Evolutionary conservation across 345 rosid species (phyloP), one percentile per base, ranked within the genome.

Genomic region (Salix udensis): DNA sequence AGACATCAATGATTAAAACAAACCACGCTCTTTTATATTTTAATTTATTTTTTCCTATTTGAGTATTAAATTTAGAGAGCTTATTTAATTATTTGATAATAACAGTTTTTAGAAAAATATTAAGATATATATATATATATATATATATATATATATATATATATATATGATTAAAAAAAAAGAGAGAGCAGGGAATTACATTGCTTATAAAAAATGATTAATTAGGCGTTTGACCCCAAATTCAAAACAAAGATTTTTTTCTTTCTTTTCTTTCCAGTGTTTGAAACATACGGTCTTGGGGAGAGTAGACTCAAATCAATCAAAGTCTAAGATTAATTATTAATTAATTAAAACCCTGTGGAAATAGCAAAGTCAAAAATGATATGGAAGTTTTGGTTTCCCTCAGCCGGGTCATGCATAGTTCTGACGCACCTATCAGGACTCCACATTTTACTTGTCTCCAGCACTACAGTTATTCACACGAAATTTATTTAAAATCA

Each of bases 321-420:
- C 62, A 58, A 55, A 58, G 62, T 8, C 28, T 23, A 58, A 3
- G 23, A 23, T 11, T 58, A 58, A 58, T 58, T 58, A 10, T 10
- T 23, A n/a, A 10, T 58, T 55, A n/a, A 55, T 55, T 58, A 58
- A 66, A 34, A 37, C 19, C 7, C 48, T 12, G 30, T 36, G 30
- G 67, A 39, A 73, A 23, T 42, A 15, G 40, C 28, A 4, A 67
- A 36, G 72, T 75, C 78, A 46, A 75, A 53, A 16, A 36, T 23
- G 46, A 31, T 4, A 10, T 24, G n/a, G 28, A 16, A 73, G 42
- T 76, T 67, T 70, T 77, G 81, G 82, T 81, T 74, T 84, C 83
- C 82, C 52, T 4, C 23, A 23, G 50, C 46, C 58, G 82, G 69
- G 75, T 75, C 84, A 71, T 24, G 44, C 84, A 71, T 24, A 26